phyloP scores from a whole-genome alignment of 257 asterid genomes.

The Haberlea rhodopensis region DNA sequence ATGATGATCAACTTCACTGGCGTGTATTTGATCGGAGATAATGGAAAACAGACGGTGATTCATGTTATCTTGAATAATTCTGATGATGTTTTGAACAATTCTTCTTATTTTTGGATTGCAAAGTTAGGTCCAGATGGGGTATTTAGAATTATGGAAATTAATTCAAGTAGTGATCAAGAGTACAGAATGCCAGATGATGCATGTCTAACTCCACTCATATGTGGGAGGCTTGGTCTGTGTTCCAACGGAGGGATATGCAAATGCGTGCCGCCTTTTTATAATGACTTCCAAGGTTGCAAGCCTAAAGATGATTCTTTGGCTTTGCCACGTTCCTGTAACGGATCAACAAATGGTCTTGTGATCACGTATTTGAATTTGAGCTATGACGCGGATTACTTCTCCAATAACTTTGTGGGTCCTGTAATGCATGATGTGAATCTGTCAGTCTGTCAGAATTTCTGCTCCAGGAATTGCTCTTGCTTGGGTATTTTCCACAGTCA shows the following conservation, averaged over 20 bases:
- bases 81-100: background rate
- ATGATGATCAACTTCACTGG: slow-evolving; percentile 50
- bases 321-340: slow-evolving; percentile 50
- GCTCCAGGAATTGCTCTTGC: slow-evolving; percentile 64
- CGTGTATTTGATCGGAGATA: slow-evolving; percentile 43
- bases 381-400: slow-evolving; percentile 56
- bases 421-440: slow-evolving; percentile 31
- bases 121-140: too few species aligned
- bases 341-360: slow-evolving; percentile 19
- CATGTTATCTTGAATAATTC: slow-evolving; percentile 38
- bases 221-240: slow-evolving; percentile 59
- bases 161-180: slow-evolving; percentile 30
- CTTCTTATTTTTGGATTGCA: too few species aligned
- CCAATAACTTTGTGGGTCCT: slow-evolving; percentile 55
- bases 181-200: slow-evolving; percentile 45
- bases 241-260: slow-evolving; percentile 26
- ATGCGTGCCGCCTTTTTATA: slow-evolving; percentile 56
- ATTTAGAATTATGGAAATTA: slow-evolving; percentile 45
- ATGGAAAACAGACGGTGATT: slow-evolving; percentile 44
- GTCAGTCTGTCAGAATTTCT: slow-evolving; percentile 54
- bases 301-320: slow-evolving; percentile 42
- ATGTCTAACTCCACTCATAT: slow-evolving; percentile 46
- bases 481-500: slow-evolving; percentile 53
- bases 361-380: slow-evolving; percentile 31
- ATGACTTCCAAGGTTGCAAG: slow-evolving; percentile 46